Evolutionary conservation across 305 asterid species (phyloP), one percentile per base, ranked within the genome.

Genomic region (Ilex paraguariensis): DNA sequence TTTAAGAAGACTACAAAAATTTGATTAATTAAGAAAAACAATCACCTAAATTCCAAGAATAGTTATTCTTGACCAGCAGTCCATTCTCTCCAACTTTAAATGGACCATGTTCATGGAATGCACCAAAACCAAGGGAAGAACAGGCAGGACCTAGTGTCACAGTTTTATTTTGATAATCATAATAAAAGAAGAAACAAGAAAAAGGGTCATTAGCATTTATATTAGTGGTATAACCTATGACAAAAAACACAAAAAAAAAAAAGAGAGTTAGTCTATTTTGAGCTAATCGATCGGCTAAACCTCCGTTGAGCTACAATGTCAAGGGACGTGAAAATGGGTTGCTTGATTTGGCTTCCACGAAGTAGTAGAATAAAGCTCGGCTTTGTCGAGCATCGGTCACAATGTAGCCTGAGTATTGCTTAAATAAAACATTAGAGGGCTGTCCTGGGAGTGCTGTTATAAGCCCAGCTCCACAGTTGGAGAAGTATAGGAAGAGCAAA

Each of bases 271-370:
- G 0, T 21, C 28, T 21, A 21, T 17, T 17, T 17, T 17, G 21
- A 21, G 28, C 28, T 0, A 21, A 21, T 21, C 1, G 28, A 21
- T 21, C 28, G 28, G 28, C 28, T 21, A 21, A 21, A 21, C 95
- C 93, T 81, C 93, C 90, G 73, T 83, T 85, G 9, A 87, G 68
- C 93, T 93, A 83, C 3, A 84, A 71, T 66, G 83, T 86, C 54
- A 88, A 90, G 46, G 95, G 92, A 65, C 68, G 83, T 32, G 87
- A 72, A 57, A 69, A 39, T 50, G 83, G 78, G 42, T 68, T 17
- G 1, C 70, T 67, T 13, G 74, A 65, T 68, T 84, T 83, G 3
- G 95, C 92, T 58, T 86, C 87, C 1, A 81, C 90, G 58, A 88
- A 84, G 70, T 86, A 86, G 70, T 86, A 88, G 66, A 88, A 88